phyloP scores from a whole-genome alignment of 805 yeast genomes.

The Candida patagonica region DNA sequence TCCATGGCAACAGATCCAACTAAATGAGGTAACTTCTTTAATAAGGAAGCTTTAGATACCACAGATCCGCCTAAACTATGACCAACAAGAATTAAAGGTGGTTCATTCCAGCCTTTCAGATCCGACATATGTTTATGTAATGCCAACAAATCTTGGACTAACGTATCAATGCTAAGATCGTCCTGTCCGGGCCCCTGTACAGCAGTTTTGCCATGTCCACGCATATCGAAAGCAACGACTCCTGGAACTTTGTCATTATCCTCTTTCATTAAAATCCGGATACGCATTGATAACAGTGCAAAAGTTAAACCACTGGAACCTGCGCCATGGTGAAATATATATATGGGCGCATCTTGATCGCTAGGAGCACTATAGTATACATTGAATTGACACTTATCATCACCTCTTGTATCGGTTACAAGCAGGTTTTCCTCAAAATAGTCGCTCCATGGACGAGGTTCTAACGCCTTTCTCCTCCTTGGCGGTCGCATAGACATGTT shows the following conservation, averaged over 20 bases:
- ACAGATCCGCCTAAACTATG: constrained; percentile 93
- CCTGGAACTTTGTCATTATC: constrained; percentile 41
- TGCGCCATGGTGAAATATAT: constrained; percentile 88
- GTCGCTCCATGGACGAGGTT: constrained; percentile 24
- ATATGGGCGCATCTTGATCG: constrained; percentile 39
- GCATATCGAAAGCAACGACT: constrained; percentile 60
- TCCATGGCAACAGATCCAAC: constrained; percentile 75
- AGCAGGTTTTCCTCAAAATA: constrained; percentile 28
- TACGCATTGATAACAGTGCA: constrained; percentile 39
- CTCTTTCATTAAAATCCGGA: constrained; percentile 23
- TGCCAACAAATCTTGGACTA: constrained; percentile 49
- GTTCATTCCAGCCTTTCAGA: constrained; percentile 10
- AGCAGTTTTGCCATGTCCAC: constrained; percentile 71
- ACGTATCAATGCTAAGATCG: constrained; percentile 39
- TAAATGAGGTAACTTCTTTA: constrained; percentile 23
- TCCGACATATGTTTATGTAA: constrained; percentile 36
- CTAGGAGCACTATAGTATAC: constrained; percentile 52
- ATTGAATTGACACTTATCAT: constrained; percentile 31
- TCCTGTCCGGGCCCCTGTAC: constrained; percentile 20
- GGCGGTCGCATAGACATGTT: not conserved
- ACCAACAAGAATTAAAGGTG: constrained; percentile 53
- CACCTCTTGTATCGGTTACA: constrained; percentile 16
- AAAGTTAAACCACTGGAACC: constrained; percentile 83
- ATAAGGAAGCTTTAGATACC: constrained; percentile 42
- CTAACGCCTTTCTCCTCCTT: not conserved